Conservation (phyloP, 2,329 filamentous ascomycete species). For the Ilyonectria mors-panacis region DNA sequence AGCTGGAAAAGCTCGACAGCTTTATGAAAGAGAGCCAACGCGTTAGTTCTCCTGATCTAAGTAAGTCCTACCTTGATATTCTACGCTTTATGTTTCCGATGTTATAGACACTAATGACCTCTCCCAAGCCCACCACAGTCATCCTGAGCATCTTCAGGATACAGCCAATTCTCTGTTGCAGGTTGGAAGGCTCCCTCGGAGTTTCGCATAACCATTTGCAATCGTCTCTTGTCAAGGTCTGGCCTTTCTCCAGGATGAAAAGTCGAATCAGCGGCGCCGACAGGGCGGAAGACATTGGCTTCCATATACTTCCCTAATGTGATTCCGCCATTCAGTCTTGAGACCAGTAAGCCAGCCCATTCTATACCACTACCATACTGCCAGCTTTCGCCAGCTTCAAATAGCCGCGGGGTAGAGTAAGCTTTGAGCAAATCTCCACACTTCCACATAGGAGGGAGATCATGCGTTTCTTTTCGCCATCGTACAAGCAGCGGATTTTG, state of each 20-base stretch:
- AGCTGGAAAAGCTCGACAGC: conserved; percentile 25
- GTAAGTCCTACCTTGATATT: background rate
- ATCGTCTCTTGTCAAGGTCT: background rate
- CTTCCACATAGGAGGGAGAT: conserved; percentile 9
- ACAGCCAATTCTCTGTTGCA: background rate
- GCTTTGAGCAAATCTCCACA: conserved; percentile 12
- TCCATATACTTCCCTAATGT: conserved; percentile 14
- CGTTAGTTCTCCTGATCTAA: conserved; percentile 14
- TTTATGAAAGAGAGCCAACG: conserved; percentile 26
- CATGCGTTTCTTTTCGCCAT: conserved; percentile 9
- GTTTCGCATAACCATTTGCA: conserved; percentile 15
- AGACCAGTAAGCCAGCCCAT: conserved; percentile 13
- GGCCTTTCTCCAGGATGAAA: conserved; percentile 7
- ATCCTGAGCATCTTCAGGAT: conserved; percentile 13
- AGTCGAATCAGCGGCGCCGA: background rate
- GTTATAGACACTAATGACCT: no score
- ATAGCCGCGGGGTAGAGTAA: conserved; percentile 3
- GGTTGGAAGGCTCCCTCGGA: conserved; percentile 1
- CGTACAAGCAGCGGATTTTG: conserved; percentile 4
- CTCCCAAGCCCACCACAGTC: conserved; percentile 16
- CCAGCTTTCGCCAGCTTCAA: conserved; percentile 22
- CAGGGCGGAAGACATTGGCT: conserved; percentile 1
- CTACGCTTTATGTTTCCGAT: no score
- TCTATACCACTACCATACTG: conserved; percentile 13
- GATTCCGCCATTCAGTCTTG: background rate